phyloP scores from a whole-genome alignment of 2,329 filamentous ascomycete species.

The Colletotrichum sp. region DNA sequence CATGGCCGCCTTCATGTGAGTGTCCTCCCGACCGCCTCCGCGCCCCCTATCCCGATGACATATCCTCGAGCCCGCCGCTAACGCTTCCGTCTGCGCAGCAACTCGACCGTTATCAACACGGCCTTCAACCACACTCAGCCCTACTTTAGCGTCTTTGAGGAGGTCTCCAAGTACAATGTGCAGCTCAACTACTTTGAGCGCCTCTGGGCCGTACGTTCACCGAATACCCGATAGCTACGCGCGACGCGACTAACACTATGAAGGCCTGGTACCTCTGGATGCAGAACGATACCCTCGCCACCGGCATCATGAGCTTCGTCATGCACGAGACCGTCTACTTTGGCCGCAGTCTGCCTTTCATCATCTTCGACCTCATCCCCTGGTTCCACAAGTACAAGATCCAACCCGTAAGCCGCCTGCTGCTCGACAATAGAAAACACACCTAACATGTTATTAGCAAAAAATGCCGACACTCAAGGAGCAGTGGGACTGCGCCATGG shows the following conservation, averaged over 20 bases:
- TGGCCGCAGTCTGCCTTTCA: constrained; percentile 87
- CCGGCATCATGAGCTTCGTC: constrained; percentile 94
- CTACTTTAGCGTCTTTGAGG: constrained; percentile 65
- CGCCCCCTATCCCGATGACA: neutral
- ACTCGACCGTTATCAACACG: constrained; percentile 51
- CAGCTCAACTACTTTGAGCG: constrained; percentile 86
- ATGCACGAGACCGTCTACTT: constrained; percentile 98
- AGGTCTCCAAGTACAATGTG: constrained; percentile 76
- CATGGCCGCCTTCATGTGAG: constrained; percentile 19
- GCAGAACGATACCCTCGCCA: constrained; percentile 96
- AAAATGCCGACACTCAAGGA: constrained; percentile 94
- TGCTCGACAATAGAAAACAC: neutral
- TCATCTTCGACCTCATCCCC: constrained; percentile 87
- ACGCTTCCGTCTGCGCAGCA: constrained; percentile 39
- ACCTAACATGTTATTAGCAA: constrained; percentile 39
- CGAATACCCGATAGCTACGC: neutral
- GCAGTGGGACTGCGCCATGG: constrained; percentile 91
- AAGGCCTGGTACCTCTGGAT: constrained; percentile 95
- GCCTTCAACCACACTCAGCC: constrained; percentile 53
- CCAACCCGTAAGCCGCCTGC: constrained; percentile 68
- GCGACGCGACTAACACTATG: constrained; percentile 9
- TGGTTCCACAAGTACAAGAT: constrained; percentile 95
- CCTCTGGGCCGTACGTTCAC: constrained; percentile 77
- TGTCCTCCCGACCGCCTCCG: neutral
- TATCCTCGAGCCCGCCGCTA: neutral